A percentile compares a stretch with the other conserved stretches of the same genome.
phyloP scores from a whole-genome alignment of 2,329 filamentous ascomycete species.

The Raffaelea albimanens region DNA sequence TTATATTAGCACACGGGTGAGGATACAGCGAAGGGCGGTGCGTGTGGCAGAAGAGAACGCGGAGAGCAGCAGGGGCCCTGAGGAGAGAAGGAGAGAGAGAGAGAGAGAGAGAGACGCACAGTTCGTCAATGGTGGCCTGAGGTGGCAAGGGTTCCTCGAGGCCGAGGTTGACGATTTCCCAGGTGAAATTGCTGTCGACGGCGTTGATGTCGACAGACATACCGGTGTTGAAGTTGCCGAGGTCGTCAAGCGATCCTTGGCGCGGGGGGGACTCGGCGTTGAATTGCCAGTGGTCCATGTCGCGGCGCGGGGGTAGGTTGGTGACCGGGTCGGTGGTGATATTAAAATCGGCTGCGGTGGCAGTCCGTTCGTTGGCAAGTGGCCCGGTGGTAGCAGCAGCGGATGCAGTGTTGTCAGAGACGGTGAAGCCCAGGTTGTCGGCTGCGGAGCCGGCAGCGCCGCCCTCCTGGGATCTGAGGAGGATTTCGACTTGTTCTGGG shows the following conservation, averaged over 20 bases:
- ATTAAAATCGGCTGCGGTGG: slow-evolving; percentile 28
- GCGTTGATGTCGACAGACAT: slow-evolving; percentile 40
- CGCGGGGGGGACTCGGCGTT: slow-evolving; percentile 42
- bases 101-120: slow-evolving; percentile 42
- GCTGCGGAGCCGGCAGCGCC: slow-evolving; percentile 15
- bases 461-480: slow-evolving; percentile 69
- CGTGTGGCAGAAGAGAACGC: no score
- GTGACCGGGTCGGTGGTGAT: slow-evolving; percentile 36
- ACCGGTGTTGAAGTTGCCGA: slow-evolving; percentile 40
- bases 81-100: no score
- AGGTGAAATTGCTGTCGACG: slow-evolving; percentile 54
- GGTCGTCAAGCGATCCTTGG: slow-evolving; percentile 40
- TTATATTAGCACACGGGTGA: not conserved
- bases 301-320: slow-evolving; percentile 34
- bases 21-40: no score
- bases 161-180: slow-evolving; percentile 63
- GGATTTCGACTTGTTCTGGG: slow-evolving; percentile 81
- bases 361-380: not conserved
- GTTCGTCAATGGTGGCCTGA: slow-evolving; percentile 64
- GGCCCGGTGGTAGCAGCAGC: slow-evolving; percentile 12
- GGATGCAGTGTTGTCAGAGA: not conserved
- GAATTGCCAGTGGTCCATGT: slow-evolving; percentile 47
- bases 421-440: slow-evolving; percentile 29
- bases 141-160: slow-evolving; percentile 50
- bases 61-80: no score